Evolutionary conservation across 352 stramenopile genomes (phyloP).

Genomic region (Phytophthora uliginosa): DNA sequence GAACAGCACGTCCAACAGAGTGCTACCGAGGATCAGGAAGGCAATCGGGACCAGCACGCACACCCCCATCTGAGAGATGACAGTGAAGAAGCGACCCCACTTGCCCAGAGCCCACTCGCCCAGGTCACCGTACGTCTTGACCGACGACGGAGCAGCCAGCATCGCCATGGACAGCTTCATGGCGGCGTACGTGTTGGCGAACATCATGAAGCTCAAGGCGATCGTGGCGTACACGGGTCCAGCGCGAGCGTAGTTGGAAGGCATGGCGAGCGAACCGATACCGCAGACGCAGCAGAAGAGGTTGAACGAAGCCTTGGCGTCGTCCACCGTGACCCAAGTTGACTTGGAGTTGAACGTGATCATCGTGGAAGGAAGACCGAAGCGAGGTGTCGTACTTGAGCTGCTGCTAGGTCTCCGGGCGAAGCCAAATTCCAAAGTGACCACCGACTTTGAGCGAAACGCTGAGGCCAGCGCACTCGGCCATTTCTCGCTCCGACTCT

Average conservation of each 20-base stretch:
- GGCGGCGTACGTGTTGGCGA: constrained; percentile 33
- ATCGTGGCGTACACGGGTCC: constrained; percentile 28
- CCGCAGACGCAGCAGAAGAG: constrained; percentile 37
- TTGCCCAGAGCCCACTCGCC: constrained; percentile 32
- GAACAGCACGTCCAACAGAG: constrained; percentile 30
- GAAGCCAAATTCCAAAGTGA: constrained; percentile 31
- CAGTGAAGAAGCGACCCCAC: constrained; percentile 32
- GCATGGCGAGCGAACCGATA: constrained; percentile 33
- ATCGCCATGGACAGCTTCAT: constrained; percentile 36
- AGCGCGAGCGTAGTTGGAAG: constrained; percentile 32
- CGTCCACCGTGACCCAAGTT: constrained; percentile 27
- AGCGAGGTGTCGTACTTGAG: constrained; percentile 2
- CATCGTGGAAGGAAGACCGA: constrained; percentile 1
- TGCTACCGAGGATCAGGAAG: constrained; percentile 32
- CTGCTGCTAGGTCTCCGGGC: constrained; percentile 10
- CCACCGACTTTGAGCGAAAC: not conserved
- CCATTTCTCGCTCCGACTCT: constrained; percentile 23
- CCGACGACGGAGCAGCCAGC: constrained; percentile 28
- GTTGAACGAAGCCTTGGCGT: constrained; percentile 37
- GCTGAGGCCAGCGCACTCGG: not conserved
- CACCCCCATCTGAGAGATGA: constrained; percentile 35
- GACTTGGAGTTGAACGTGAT: constrained; percentile 27
- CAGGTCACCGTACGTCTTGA: constrained; percentile 32
- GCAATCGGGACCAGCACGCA: constrained; percentile 32
- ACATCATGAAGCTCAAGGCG: constrained; percentile 33